These are phyloP conservation scores for Coniochaeta sp. DNA, from an alignment of 2,329 filamentous ascomycete species.

Conservation along the genomic window DNA sequence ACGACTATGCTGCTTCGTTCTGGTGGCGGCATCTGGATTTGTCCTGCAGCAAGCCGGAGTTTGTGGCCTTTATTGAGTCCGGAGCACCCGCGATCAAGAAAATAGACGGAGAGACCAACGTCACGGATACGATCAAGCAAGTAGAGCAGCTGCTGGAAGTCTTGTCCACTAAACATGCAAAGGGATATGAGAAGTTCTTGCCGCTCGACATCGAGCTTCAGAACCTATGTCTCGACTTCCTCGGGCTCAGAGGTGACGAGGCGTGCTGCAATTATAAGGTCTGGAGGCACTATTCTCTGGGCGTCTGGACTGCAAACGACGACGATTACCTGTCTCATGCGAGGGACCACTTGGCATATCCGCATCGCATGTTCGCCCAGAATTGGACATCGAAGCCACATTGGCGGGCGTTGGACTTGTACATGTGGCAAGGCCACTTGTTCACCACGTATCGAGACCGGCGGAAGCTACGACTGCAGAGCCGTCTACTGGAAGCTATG, in stretches of 20 bases:
- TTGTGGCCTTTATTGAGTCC: neutral
- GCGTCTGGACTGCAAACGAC: neutral
- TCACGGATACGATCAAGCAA: neutral
- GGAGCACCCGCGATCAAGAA: neutral
- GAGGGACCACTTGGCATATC: neutral
- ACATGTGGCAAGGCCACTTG: neutral
- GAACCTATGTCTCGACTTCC: neutral
- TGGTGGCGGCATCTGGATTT: neutral
- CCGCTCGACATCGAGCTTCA: neutral
- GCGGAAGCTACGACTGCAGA: neutral
- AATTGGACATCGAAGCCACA: neutral
- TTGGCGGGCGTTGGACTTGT: neutral
- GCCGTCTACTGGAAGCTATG: neutral
- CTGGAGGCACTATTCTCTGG: neutral
- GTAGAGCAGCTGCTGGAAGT: neutral
- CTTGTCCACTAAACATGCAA: neutral
- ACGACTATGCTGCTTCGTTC: neutral
- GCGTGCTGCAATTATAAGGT: neutral
- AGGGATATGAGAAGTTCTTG: neutral
- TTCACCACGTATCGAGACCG: neutral
- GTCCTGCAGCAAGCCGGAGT: neutral
- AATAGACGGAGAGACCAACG: neutral
- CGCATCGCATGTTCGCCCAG: neutral
- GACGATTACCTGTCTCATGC: neutral
- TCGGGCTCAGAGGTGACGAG: neutral